Evolutionary conservation across 495 filamentous ascomycete genomes (phyloP), one percentile per base, ranked within the genome.

Genomic region (Rusavskia elegans): DNA sequence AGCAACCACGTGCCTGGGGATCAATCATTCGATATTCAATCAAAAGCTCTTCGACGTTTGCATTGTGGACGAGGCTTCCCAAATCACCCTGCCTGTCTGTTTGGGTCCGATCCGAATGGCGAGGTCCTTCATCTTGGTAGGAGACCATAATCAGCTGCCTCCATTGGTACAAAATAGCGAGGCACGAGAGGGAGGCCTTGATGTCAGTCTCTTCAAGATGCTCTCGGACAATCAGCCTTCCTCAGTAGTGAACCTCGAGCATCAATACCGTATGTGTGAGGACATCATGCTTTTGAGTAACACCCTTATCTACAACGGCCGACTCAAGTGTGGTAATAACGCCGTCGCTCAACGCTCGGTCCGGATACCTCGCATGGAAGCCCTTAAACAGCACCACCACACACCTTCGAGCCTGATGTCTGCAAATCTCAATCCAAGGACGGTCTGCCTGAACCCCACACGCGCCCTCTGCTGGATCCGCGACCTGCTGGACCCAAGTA

Each of bases 211-310:
- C 8, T 98, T 98, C 72, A 93, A 92, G 59, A 71, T 89, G 10
- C 78, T 98, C 21, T 95, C 85, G 16, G 90, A 97, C 58, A 74
- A 74, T 0, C 89, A 96, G 56, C 92, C 92, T 0, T 63, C 76
- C 21, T 87, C 88, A 1, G 88, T 97, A 11, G 84, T 89, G 56
- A 89, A 83, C 55, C 79, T 98, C 2, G 88, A 89, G 59, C 87
- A 94, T 57, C 92, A 98, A 63, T 98, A 98, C 60, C 87, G 92
- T 58, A 98, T 98, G 92, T 93, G 86, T 60, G 83, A 89, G 45
- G 90, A 97, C 30, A 84, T 98, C 50, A 97, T 97, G 92, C 75
- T 80, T 13, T 76, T 98, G 23, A 89, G 86, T 50, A 97, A 96
- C 68, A 85, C 77, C 6, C 79, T 98, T 27, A 95, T 98, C 62